These are phyloP conservation scores for Kurtzmaniella natalensis DNA, from an alignment of 1,139 yeast species.

Conservation along the genomic window DNA sequence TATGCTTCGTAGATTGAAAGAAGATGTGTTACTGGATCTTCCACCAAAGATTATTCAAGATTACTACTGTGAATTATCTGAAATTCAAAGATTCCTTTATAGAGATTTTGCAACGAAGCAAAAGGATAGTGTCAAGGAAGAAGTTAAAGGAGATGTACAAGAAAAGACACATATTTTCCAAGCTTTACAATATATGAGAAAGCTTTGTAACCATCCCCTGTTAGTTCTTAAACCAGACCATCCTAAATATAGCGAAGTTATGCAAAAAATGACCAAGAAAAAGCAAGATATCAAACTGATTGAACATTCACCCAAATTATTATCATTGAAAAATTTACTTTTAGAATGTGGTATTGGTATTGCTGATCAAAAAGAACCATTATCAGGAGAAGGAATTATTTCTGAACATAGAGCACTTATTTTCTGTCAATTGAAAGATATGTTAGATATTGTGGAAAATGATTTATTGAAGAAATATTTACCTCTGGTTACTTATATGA, in stretches of 20 bases:
- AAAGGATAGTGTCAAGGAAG: slow-evolving; percentile 65
- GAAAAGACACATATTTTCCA: slow-evolving; percentile 91
- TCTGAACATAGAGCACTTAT: slow-evolving; percentile 94
- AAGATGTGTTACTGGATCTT: slow-evolving; percentile 90
- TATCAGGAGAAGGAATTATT: slow-evolving; percentile 66
- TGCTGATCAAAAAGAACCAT: slow-evolving; percentile 39
- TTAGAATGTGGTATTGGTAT: slow-evolving; percentile 94
- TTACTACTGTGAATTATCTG: slow-evolving; percentile 93
- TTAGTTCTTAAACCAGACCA: slow-evolving; percentile 82
- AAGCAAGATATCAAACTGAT: slow-evolving; percentile 65
- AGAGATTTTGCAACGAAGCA: slow-evolving; percentile 90
- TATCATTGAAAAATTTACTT: slow-evolving; percentile 76
- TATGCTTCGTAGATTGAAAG: slow-evolving; percentile 91
- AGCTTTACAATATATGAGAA: slow-evolving; percentile 95
- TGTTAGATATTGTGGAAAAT: slow-evolving; percentile 94
- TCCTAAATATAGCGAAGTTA: slow-evolving; percentile 74
- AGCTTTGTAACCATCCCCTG: slow-evolving; percentile 94
- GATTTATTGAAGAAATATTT: slow-evolving; percentile 77
- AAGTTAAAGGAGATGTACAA: slow-evolving; percentile 31
- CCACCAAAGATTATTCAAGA: slow-evolving; percentile 99
- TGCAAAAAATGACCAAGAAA: slow-evolving; percentile 52
- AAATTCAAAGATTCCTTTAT: slow-evolving; percentile 80
- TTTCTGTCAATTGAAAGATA: slow-evolving; percentile 94
- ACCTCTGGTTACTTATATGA: slow-evolving; percentile 92
- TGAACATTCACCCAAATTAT: slow-evolving; percentile 84